Conservation (phyloP, 163 green algal genomes). For the Chlamydomonas reinhardtii region DNA sequence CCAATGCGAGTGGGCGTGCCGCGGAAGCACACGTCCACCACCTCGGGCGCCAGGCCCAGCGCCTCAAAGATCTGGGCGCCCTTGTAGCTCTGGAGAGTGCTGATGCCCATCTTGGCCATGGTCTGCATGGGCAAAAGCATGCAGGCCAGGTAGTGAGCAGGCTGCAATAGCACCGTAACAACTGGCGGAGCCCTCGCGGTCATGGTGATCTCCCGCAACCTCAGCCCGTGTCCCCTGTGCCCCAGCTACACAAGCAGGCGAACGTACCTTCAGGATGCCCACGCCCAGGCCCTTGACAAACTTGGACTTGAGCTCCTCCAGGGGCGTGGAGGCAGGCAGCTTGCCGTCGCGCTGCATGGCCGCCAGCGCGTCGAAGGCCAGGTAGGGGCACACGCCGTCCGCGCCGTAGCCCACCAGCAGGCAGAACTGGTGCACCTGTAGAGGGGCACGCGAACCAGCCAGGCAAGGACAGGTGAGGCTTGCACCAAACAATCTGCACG, state of each 20-base stretch:
- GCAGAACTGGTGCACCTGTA: conserved; percentile 93
- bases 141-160: no score
- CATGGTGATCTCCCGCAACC: no score
- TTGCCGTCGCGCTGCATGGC: conserved; percentile 86
- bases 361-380: conserved; percentile 90
- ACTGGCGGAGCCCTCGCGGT: no score
- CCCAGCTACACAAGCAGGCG: no score
- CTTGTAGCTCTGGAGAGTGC: conserved; percentile 93
- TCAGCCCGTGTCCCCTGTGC: no score
- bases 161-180: no score
- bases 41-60: conserved; percentile 85
- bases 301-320: conserved; percentile 73
- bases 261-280: conserved; percentile 88
- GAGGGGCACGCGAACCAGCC: no score
- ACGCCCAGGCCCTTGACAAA: conserved; percentile 90
- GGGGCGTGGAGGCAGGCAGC: conserved; percentile 67
- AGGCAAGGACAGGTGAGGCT: no score
- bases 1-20: conserved; percentile 88
- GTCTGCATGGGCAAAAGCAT: conserved; percentile 27
- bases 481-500: no score
- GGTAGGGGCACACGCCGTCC: conserved; percentile 95
- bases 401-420: conserved; percentile 93
- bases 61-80: conserved; percentile 98
- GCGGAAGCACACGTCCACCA: conserved; percentile 85
- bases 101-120: conserved; percentile 92